Percentiles rank a stretch among this genome's conserved stretches.
These are phyloP conservation scores for Neurospora sp. DNA, from an alignment of 495 filamentous ascomycete species.

Conservation along the genomic window DNA sequence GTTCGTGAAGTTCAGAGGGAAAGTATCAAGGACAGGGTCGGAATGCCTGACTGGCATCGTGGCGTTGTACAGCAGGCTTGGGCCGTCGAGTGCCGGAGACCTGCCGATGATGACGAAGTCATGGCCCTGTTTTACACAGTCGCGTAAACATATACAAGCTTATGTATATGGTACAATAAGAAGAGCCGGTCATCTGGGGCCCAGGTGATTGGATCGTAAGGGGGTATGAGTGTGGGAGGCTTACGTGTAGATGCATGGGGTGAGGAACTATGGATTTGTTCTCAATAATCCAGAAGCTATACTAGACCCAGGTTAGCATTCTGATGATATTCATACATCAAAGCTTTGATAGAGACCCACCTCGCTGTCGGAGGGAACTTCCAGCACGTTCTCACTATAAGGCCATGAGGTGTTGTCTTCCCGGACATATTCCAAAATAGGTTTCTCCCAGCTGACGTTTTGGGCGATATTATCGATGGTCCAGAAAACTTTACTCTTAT, in stretches of 20 bases:
- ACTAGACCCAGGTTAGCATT: constrained; percentile 1
- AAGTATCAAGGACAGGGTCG: constrained; percentile 11
- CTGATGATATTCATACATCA: not conserved
- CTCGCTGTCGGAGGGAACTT: constrained; percentile 19
- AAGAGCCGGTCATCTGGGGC: not conserved
- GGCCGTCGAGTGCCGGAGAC: constrained; percentile 20
- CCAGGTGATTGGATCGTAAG: not conserved
- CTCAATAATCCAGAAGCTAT: constrained; percentile 17
- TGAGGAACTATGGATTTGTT: constrained; percentile 30
- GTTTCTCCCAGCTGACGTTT: constrained; percentile 26
- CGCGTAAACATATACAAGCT: constrained; percentile 30
- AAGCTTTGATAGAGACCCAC: not conserved
- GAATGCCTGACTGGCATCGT: constrained; percentile 11
- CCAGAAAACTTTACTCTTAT: constrained; percentile 15
- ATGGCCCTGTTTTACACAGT: constrained; percentile 22
- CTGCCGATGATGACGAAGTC: constrained; percentile 21
- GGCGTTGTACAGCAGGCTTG: constrained; percentile 37
- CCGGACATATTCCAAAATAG: constrained; percentile 29
- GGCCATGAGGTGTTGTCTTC: constrained; percentile 24
- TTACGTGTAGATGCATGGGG: constrained; percentile 43
- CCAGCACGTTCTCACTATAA: constrained; percentile 24
- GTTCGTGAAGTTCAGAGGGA: constrained; percentile 27
- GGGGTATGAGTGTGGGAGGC: constrained; percentile 9
- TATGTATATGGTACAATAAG: constrained; percentile 5
- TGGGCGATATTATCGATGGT: constrained; percentile 21